Percentiles rank a stretch among this genome's conserved stretches.
phyloP scores from a whole-genome alignment of 805 yeast species.

The Hanseniaspora taiwanica region DNA sequence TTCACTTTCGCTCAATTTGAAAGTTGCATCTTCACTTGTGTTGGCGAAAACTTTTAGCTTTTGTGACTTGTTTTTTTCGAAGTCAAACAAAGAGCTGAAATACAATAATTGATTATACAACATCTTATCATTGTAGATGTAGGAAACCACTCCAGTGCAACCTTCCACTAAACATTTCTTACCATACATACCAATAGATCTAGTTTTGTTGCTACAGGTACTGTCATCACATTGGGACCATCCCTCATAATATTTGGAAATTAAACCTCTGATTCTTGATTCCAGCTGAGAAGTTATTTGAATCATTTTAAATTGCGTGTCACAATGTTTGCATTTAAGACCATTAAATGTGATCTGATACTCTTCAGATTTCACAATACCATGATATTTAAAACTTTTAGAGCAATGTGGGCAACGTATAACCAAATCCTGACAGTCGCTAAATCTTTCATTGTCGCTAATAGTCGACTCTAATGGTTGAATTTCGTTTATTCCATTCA shows the following conservation, averaged over 20 bases:
- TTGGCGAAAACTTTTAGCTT: conserved; percentile 41
- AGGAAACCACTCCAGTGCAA: conserved; percentile 70
- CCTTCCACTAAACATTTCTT: conserved; percentile 53
- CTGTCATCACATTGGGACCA: conserved; percentile 77
- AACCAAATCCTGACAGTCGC: conserved; percentile 40
- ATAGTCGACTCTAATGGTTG: conserved; percentile 73
- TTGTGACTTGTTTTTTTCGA: conserved; percentile 55
- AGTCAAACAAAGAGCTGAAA: conserved; percentile 66
- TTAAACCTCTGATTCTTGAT: conserved; percentile 49
- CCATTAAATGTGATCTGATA: conserved; percentile 59
- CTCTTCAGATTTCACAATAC: conserved; percentile 50
- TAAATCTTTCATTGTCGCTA: conserved; percentile 72
- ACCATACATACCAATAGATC: conserved; percentile 85
- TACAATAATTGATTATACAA: conserved; percentile 79
- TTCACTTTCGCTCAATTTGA: conserved; percentile 31
- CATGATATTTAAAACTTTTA: conserved; percentile 51
- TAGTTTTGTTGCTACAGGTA: conserved; percentile 64
- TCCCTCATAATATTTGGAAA: conserved; percentile 72
- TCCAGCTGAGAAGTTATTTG: conserved; percentile 65
- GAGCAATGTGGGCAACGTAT: conserved; percentile 52
- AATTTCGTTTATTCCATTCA: conserved; percentile 26
- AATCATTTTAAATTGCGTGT: conserved; percentile 34
- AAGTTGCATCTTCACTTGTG: conserved; percentile 18
- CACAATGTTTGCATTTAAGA: conserved; percentile 53
- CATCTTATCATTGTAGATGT: conserved; percentile 62